Evolutionary conservation across 768 basidiomycete species (phyloP).

Genomic region (Hygrophorus pudorinus): DNA sequence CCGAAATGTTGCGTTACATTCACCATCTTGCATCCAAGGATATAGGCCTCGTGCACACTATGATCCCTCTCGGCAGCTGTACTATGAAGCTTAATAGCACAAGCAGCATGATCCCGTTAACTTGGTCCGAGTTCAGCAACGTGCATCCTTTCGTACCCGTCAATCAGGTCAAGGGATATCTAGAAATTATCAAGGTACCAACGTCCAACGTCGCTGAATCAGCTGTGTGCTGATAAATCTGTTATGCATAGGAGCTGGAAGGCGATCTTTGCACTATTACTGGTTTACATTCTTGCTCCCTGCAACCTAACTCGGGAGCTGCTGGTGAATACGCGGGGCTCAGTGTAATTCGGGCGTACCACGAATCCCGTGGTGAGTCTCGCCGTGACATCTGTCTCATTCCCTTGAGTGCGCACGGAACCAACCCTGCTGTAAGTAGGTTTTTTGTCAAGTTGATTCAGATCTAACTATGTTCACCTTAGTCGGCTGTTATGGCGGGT

Average conservation of each 20-base stretch:
- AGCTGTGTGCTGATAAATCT: background rate
- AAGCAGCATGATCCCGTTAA: conserved; percentile 94
- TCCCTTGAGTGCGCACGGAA: conserved; percentile 94
- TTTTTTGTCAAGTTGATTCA: background rate
- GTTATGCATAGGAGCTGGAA: conserved; percentile 65
- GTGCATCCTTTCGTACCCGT: conserved; percentile 91
- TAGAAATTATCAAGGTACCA: conserved; percentile 61
- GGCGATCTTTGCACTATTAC: conserved; percentile 87
- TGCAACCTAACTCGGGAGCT: conserved; percentile 99
- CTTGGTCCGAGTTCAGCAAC: conserved; percentile 83
- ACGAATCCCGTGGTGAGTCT: conserved; percentile 76
- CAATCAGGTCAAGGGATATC: conserved; percentile 87
- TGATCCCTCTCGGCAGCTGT: conserved; percentile 94
- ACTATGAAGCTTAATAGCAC: conserved; percentile 99
- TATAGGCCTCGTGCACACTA: conserved; percentile 86
- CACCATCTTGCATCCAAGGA: conserved; percentile 92
- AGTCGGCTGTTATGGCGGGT: conserved; percentile 97
- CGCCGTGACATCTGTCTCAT: conserved; percentile 89
- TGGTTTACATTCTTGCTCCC: conserved; percentile 89
- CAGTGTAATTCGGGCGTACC: conserved; percentile 88
- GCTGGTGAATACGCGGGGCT: conserved; percentile 98
- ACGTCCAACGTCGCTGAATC: background rate
- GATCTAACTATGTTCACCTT: conserved; percentile 11
- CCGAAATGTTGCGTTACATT: conserved; percentile 96
- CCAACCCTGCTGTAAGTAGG: conserved; percentile 86